Evolutionary conservation across 495 filamentous ascomycete species (phyloP), one percentile per base, ranked within the genome.

Genomic region (Viridothelium virens): DNA sequence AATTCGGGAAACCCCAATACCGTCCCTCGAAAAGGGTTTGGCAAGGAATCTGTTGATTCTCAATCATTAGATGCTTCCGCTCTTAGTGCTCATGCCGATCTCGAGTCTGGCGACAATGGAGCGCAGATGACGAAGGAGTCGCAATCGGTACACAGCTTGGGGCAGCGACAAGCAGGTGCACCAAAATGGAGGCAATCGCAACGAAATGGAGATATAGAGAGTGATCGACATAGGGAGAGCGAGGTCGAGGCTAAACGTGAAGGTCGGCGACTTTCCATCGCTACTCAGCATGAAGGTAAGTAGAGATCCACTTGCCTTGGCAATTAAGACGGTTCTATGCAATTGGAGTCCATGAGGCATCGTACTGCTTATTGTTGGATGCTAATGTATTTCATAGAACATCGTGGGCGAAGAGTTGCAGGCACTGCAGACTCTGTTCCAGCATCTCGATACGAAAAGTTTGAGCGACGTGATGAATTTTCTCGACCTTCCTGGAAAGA

Each of bases 51-150:
- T 59, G 53, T 31, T n/a, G 53, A 59, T 53, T 5, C 11, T 53
- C 53, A 10, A 3, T 36, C 53, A 36, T 11, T 31, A 36, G 10
- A 41, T 10, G 37, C 18, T 3, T n/a, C 31, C 12, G 62, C 62
- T n/a, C 38, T 11, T 12, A 44, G 31, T 6, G 10, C 61, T 5
- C 33, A 16, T 1, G 61, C 33, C 33, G 36, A 56, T 64, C 7
- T 74, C 53, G 65, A 74, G 25, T 68, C 66, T 7, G 72, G 70
- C 38, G 56, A 61, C 11, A 68, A 68, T 44, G 62, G 56, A 37
- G 39, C 64, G n/a, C 69, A 46, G 38, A 69, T 69, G 46, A 38
- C 59, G 1, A 36, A 66, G 61, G 47, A 65, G 48, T 25, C 67
- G 37, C 61, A 38, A n/a, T 59, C 41, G 12, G 31, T 67, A 36